Evolutionary conservation across 352 stramenopile species (phyloP), one percentile per base, ranked within the genome.

Genomic region (Globisporangium rhizosaccharum): DNA sequence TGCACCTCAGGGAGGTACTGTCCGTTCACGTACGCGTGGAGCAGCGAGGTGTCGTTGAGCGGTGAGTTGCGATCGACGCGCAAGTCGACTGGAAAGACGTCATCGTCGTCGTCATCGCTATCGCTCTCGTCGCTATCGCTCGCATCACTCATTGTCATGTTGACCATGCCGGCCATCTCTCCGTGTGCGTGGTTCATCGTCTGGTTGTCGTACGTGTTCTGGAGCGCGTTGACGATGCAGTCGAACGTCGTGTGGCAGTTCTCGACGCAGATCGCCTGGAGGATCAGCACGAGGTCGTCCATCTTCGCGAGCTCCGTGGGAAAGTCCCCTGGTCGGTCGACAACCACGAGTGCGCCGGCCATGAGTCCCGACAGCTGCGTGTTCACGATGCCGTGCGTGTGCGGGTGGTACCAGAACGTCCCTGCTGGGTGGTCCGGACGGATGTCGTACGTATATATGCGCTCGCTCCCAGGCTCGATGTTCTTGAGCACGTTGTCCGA

Each of bases 321-420:
- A 1, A 87, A 75, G 63, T 88, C 72, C 37, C 63, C 62, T 2
- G 75, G 73, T 25, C 80, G 78, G 56, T 92, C 82, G 2, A 69
- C 74, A 12, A 92, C 74, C 51, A 90, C 71, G 9, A 92, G 59
- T 26, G 73, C 63, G 1, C 82, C 82, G 48, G 82, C 80, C 78
- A 92, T 87, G 63, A 92, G 75, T 14, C 82, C 82, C 33, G 76
- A 77, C 3, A 92, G 62, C 56, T 92, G 82, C 28, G 82, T 79
- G 56, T 92, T 92, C 30, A 87, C 69, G 53, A 88, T 72, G n/a
- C 80, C 80, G 53, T 89, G 78, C 37, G 72, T 65, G 63, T 92
- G 82, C 17, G 82, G 79, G 56, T 92, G 82, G 57, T 92, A 92
- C 82, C 82, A 92, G 57, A 89, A 92, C 50, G 82, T 90, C 14